Percentiles rank a stretch among this genome's conserved stretches.
These are phyloP conservation scores for Hymenoscyphus infarciens DNA, from an alignment of 2,329 filamentous ascomycete species.

Conservation along the genomic window DNA sequence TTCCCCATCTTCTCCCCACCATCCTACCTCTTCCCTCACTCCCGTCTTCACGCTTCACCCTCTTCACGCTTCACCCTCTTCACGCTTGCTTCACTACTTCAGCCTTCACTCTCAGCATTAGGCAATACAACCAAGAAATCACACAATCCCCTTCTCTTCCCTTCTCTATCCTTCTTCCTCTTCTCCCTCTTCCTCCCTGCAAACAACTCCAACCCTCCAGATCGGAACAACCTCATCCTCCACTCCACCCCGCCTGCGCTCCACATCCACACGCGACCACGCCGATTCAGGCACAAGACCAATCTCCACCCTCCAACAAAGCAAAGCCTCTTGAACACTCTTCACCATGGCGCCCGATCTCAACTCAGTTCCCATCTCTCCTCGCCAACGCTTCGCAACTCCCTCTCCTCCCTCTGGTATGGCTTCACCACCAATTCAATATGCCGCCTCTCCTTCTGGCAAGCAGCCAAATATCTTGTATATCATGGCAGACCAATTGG, in stretches of 20 bases:
- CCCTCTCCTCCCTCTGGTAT: conserved; percentile 22
- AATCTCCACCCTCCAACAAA: background rate
- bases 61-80: background rate
- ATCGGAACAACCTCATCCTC: background rate
- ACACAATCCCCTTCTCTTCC: background rate
- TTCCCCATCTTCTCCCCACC: background rate
- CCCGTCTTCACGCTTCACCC: no score
- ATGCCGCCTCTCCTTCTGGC: conserved; percentile 8
- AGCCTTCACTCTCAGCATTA: background rate
- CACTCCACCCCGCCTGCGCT: background rate
- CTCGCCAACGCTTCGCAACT: conserved; percentile 32
- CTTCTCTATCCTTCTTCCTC: background rate
- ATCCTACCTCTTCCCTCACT: background rate
- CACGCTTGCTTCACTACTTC: background rate
- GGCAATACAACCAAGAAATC: background rate
- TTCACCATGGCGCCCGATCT: conserved; percentile 66
- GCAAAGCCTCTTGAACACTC: background rate
- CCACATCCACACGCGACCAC: background rate
- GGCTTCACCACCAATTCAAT: conserved; percentile 24
- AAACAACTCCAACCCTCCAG: background rate
- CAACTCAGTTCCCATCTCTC: conserved; percentile 63
- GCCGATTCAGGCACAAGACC: conserved; percentile 2
- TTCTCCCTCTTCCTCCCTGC: background rate
- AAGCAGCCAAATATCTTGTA: conserved; percentile 74
- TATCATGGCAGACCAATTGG: conserved; percentile 96